These are phyloP conservation scores for Magnolia sinica DNA, from an alignment of 164 flowering plant species.

Conservation along the genomic window DNA sequence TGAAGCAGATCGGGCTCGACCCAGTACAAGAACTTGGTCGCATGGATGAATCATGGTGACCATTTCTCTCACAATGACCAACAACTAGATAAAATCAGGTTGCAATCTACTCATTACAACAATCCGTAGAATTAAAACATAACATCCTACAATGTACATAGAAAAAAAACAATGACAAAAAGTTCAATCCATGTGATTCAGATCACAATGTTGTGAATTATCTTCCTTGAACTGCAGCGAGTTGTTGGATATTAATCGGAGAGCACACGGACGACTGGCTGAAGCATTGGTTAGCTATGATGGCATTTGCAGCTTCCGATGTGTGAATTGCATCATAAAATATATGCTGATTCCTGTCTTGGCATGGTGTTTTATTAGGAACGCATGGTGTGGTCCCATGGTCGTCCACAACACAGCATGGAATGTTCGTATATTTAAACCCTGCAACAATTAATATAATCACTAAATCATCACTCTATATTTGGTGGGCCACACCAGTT, in stretches of 20 bases:
- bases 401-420: constrained; percentile 60
- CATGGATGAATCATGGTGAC: too few species aligned
- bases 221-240: neutral
- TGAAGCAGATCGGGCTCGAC: too few species aligned
- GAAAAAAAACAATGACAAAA: too few species aligned
- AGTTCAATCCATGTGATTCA: too few species aligned
- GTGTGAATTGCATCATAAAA: constrained; percentile 84
- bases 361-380: constrained; percentile 47
- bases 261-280: neutral
- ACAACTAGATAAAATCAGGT: too few species aligned
- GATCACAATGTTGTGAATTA: neutral
- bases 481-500: too few species aligned
- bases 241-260: constrained; percentile 2
- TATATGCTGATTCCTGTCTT: constrained; percentile 43
- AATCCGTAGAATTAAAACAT: too few species aligned
- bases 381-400: constrained; percentile 59
- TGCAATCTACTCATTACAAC: too few species aligned
- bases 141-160: too few species aligned
- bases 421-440: constrained; percentile 43
- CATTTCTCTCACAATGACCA: too few species aligned
- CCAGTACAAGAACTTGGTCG: too few species aligned
- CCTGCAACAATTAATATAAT: constrained; percentile 25
- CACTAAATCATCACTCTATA: neutral
- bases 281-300: constrained; percentile 31
- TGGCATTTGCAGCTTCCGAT: constrained; percentile 49